Conservation (phyloP, 768 basidiomycete species). For the Termitomyces sp. region DNA sequence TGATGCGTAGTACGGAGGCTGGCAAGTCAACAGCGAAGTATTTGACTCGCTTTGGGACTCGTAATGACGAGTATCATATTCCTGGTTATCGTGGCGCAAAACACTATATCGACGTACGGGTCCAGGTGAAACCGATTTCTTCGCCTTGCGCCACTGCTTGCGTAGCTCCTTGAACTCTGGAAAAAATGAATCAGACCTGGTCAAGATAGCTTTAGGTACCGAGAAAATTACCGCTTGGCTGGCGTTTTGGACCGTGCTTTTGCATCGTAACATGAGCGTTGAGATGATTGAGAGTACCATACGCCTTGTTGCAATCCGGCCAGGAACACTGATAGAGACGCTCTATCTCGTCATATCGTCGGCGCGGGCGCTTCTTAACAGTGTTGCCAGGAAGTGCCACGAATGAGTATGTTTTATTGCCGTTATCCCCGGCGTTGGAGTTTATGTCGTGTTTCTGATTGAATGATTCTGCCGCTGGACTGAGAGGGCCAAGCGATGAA, state of each 20-base stretch:
- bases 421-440: slow-evolving; percentile 29
- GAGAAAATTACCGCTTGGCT: slow-evolving; percentile 58
- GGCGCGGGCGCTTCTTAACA: slow-evolving; percentile 78
- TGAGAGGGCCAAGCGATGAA: slow-evolving; percentile 34
- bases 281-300: slow-evolving; percentile 94
- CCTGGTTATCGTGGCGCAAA: slow-evolving; percentile 25
- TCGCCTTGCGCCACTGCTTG: slow-evolving; percentile 92
- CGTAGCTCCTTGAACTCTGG: slow-evolving; percentile 97
- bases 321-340: slow-evolving; percentile 86
- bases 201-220: not conserved
- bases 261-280: slow-evolving; percentile 99
- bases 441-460: slow-evolving; percentile 22
- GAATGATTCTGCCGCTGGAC: slow-evolving; percentile 23
- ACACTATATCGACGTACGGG: slow-evolving; percentile 28
- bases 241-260: slow-evolving; percentile 87
- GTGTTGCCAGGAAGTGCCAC: slow-evolving; percentile 77
- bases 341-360: slow-evolving; percentile 94
- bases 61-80: slow-evolving; percentile 26
- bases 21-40: slow-evolving; percentile 17
- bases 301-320: slow-evolving; percentile 74
- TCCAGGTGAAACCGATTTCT: slow-evolving; percentile 57
- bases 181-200: slow-evolving; percentile 15
- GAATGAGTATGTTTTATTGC: slow-evolving; percentile 75
- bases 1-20: slow-evolving; percentile 22
- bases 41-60: slow-evolving; percentile 18